Evolutionary conservation across 306 rosid species (phyloP).

Genomic region (Gastrolobium bilobum): DNA sequence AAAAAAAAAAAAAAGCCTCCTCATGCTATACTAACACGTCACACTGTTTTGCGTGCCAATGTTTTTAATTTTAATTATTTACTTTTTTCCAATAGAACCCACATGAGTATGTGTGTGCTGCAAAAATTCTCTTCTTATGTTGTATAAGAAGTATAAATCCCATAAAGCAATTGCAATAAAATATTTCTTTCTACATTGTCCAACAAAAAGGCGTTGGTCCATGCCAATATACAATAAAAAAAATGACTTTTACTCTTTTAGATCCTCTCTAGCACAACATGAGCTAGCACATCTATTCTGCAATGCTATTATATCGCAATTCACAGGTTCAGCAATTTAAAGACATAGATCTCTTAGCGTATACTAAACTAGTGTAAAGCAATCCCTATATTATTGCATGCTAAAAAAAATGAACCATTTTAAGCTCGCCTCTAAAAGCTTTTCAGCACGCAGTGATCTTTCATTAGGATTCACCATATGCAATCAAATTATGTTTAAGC

Average conservation of each 20-base stretch:
- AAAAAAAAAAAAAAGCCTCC: no score
- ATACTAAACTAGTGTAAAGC: background rate
- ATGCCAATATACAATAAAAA: background rate
- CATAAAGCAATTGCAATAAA: background rate
- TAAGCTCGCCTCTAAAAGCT: constrained; percentile 25
- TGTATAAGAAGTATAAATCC: no score
- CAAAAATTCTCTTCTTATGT: no score
- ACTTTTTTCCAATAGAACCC: no score
- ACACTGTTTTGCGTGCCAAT: no score
- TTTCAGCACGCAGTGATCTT: constrained; percentile 40
- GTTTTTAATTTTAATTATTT: no score
- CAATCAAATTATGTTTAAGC: constrained; percentile 23
- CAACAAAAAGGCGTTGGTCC: background rate
- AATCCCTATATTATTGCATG: constrained; percentile 43
- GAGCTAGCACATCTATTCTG: background rate
- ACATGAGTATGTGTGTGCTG: no score
- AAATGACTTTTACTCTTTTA: background rate
- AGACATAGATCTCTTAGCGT: background rate
- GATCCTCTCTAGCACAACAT: background rate
- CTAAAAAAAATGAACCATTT: constrained; percentile 45
- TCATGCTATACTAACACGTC: no score
- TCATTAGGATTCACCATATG: constrained; percentile 34
- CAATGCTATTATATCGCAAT: background rate
- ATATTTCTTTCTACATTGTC: background rate
- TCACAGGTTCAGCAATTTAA: background rate